Conservation (phyloP, 129 eudicot genomes). For the Flaveria trinervia region DNA sequence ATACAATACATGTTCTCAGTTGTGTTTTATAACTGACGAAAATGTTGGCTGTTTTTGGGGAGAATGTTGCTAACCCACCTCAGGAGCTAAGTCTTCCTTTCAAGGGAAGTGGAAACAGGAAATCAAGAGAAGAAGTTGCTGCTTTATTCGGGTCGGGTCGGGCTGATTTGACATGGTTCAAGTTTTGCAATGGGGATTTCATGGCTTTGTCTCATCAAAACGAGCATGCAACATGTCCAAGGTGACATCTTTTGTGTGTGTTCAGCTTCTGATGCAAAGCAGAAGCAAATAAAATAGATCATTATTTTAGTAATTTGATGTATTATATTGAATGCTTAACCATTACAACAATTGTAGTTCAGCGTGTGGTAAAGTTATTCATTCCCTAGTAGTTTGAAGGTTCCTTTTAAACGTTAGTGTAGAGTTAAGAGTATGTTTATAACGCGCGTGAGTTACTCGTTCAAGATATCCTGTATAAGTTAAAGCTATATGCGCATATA, state of each 20-base stretch:
- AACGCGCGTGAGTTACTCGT: too few relatives aligned
- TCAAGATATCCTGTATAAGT: too few relatives aligned
- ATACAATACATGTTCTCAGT: not conserved
- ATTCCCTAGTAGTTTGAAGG: too few relatives aligned
- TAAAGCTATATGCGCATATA: too few relatives aligned
- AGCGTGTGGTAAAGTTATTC: too few relatives aligned
- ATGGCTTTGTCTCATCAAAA: slow-evolving; percentile 50
- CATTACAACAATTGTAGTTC: too few relatives aligned
- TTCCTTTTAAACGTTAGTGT: too few relatives aligned
- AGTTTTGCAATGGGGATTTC: slow-evolving; percentile 47
- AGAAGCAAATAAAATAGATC: too few relatives aligned
- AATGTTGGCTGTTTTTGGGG: slow-evolving; percentile 54
- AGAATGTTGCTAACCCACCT: slow-evolving; percentile 45
- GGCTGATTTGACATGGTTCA: slow-evolving; percentile 39
- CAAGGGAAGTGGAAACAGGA: slow-evolving; percentile 23
- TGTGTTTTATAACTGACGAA: slow-evolving; percentile 1
- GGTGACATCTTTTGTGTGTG: not conserved
- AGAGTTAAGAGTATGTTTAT: too few relatives aligned
- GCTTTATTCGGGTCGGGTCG: slow-evolving; percentile 30
- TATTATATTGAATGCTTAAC: too few relatives aligned
- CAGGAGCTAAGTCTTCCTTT: slow-evolving; percentile 44
- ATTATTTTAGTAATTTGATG: too few relatives aligned
- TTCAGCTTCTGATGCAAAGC: too few relatives aligned
- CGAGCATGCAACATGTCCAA: slow-evolving; percentile 42
- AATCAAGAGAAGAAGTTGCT: slow-evolving; percentile 37